Evolutionary conservation across 257 asterid genomes (phyloP).

Genomic region (Capsicum rhomboideum): DNA sequence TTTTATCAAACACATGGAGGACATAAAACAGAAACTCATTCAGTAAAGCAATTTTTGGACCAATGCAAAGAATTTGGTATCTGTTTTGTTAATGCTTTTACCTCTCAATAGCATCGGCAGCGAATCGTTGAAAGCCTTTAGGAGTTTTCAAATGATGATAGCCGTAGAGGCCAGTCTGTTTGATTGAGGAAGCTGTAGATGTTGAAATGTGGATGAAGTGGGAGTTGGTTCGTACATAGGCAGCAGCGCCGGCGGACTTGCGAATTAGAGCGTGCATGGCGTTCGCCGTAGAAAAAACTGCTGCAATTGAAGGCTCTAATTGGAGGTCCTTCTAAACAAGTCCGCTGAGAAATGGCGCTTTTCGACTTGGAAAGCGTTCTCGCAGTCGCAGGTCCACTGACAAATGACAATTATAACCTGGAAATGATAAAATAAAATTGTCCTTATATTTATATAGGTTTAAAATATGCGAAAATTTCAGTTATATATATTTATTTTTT

Average conservation of each 20-base stretch:
- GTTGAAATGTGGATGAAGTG: conserved; percentile 31
- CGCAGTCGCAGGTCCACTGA: no score
- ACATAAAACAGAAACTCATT: neutral
- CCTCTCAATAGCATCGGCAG: conserved; percentile 89
- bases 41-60: neutral
- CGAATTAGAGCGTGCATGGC: conserved; percentile 43
- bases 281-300: neutral
- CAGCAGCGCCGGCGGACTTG: conserved; percentile 7
- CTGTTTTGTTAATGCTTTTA: conserved; percentile 5
- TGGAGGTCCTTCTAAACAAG: no score
- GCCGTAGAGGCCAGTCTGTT: conserved; percentile 77
- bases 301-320: neutral
- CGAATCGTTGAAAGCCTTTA: conserved; percentile 87
- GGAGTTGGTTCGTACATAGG: conserved; percentile 17
- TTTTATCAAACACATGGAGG: neutral
- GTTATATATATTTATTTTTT: no score
- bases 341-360: neutral
- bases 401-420: no score
- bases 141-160: conserved; percentile 72
- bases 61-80: neutral
- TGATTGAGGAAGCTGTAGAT: conserved; percentile 28
- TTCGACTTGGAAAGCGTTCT: neutral
- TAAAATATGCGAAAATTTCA: no score
- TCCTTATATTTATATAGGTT: no score
- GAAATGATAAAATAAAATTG: no score